Evolutionary conservation across 306 rosid genomes (phyloP), one percentile per base, ranked within the genome.

Genomic region (Ormosia emarginata): DNA sequence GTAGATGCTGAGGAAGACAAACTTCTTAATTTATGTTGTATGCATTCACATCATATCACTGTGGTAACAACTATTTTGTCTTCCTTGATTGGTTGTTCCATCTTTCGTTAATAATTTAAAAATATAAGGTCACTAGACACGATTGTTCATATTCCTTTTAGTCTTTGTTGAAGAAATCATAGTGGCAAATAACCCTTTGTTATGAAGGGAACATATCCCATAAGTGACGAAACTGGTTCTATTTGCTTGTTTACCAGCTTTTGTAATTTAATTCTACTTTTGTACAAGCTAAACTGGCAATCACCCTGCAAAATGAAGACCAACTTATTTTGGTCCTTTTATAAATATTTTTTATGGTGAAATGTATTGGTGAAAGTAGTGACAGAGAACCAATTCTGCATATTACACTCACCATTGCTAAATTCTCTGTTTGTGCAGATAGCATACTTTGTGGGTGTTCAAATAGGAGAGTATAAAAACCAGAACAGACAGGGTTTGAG

Each of bases 381-480:
- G 34, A 3, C 41, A 18, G 66, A 2, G 34, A n/a, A 53, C n/a
- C 57, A 46, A 29, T 40, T 43, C 53, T 66, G 3, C 55, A 11
- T 67, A 8, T 81, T 37, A 53, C 36, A 52, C 18, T 14, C 47
- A 7, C 0, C 2, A 49, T 34, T 34, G 18, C 39, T 18, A 44
- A 17, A 43, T 67, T 52, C 30, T 24, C 36, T 67, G 79, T 65
- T 39, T 84, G 69, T 78, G 72, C 92, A 95, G 99, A 85, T 93
- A 74, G 99, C 98, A 40, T 93, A 93, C 84, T 90, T 90, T 61
- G 97, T 91, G 82, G 97, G 90, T 30, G 93, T 95, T 74, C 97
- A 93, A 86, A 86, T 90, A 78, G 98, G 93, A 81, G 98, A 87
- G 40, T 36, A 86, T 68, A 79, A 83, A 65, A 87, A 66, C 68